Evolutionary conservation across 352 stramenopile species (phyloP).

Genomic region (Pythium grandisporangium): DNA sequence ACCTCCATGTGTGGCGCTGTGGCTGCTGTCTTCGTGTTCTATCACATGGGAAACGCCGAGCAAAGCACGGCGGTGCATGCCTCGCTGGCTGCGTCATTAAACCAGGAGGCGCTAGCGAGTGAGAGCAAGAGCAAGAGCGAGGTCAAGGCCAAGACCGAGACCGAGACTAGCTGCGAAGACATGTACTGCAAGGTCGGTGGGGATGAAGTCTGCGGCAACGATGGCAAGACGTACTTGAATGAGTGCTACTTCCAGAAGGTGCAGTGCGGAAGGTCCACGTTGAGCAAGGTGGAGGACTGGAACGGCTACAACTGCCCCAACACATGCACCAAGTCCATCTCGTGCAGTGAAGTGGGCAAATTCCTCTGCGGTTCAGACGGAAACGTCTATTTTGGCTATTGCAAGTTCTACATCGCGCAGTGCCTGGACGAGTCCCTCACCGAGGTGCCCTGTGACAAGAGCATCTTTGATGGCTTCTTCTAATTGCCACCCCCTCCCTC

Average conservation of each 20-base stretch:
- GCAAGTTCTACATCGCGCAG: slow-evolving; percentile 19
- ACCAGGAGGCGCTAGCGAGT: background rate
- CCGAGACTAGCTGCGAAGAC: background rate
- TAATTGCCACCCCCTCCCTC: background rate
- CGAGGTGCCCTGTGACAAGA: slow-evolving; percentile 9
- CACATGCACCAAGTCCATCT: slow-evolving; percentile 16
- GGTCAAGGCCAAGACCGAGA: background rate
- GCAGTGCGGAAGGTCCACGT: slow-evolving; percentile 13
- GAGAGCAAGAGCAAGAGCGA: background rate
- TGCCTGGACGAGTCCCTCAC: slow-evolving; percentile 13
- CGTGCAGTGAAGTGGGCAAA: slow-evolving; percentile 20
- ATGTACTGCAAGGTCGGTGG: slow-evolving; percentile 10
- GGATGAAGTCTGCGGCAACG: slow-evolving; percentile 13
- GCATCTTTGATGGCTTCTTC: slow-evolving; percentile 11
- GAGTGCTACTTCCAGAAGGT: slow-evolving; percentile 19
- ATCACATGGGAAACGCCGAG: background rate
- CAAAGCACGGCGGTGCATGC: background rate
- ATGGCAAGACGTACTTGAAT: slow-evolving; percentile 22
- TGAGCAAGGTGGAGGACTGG: slow-evolving; percentile 11
- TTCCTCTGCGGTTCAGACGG: slow-evolving; percentile 18
- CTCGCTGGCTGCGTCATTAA: background rate
- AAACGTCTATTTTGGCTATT: slow-evolving; percentile 28
- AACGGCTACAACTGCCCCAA: slow-evolving; percentile 21
- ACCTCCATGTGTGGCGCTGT: slow-evolving; percentile 7
- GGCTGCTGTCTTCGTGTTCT: slow-evolving; percentile 5